Base-by-base conservation (phyloP, 495 filamentous ascomycete genomes). In the Lindgomyces ingoldianus region DNA sequence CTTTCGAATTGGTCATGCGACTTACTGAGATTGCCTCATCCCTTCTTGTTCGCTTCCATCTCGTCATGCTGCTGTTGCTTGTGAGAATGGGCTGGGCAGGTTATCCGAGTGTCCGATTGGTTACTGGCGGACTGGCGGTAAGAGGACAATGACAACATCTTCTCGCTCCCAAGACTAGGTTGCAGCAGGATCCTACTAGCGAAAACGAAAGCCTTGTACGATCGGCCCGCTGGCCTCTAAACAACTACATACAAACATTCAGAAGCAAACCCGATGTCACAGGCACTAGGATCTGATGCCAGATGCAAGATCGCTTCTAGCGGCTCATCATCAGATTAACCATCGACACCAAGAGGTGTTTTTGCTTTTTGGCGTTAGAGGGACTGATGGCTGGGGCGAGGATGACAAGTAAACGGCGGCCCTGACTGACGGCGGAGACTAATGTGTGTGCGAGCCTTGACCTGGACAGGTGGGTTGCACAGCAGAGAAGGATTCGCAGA, bases 381-480 rank as follows among this genome's bases (percentile, higher is more conserved):
- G 39, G 11, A 47, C 27, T 18, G 36, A 33, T n/a, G 19, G 44
- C 16, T 27, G 27, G 30, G 46, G 3, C 9, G 26, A 16, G 58
- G 52, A 64, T 64, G 51, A 64, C 64, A 62, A 68, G 49, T 53
- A 62, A 68, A 44, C 33, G 63, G 29, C 36, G 47, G 58, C 64
- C 61, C 61, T 57, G 61, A 50, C 33, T 64, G 62, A 59, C 54
- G 62, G 55, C 62, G 62, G 62, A 59, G 52, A 46, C 65, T 68
- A 68, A 68, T 63, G 60, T 63, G 54, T 49, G 64, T 52, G 48
- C 19, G 50, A 30, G 60, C 47, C 18, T 41, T 48, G 46, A 51
- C 60, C 39, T 57, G 54, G 65, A 67, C 59, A 60, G 59, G 60
- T 56, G 55, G 4, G 65, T 68, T 68, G 60, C 65, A 68, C 65